Evolutionary conservation across 176 grass and related monocot species (phyloP), one percentile per base, ranked within the genome.

Genomic region (Ananas comosus): DNA sequence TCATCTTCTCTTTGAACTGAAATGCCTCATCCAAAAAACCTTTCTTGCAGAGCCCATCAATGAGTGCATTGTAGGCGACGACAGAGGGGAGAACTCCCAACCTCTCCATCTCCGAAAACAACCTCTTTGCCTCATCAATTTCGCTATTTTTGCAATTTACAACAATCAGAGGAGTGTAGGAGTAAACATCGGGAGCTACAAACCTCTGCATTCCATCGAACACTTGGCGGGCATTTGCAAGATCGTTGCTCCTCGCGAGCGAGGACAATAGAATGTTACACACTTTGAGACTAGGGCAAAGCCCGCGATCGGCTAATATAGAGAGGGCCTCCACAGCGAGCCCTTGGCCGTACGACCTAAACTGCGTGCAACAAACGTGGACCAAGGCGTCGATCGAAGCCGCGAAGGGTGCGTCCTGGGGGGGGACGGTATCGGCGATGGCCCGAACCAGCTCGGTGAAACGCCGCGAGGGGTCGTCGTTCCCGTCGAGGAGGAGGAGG

Each of bases 21-120:
- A 96, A 86, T 53, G 88, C 92, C 51, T 89, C 85, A 10, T 96
- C 79, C 65, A 91, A 50, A 74, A 79, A 89, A 49, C 76, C 81
- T 49, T 67, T 83, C 76, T 89, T 91, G 72, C 83, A 91, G 12
- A 96, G 73, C 50, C 73, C 88, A 76, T 89, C 80, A 72, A 96
- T 80, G 48, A 91, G 67, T 33, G 85, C 66, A 85, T 91, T 96
- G 80, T 87, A 96, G 21, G 85, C 70, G 65, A 91, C 74, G 21
- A 79, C 78, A 3, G 66, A 79, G 9, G 83, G 83, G 10, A 48
- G 61, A 47, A 86, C 18, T 17, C 81, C 88, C n/a, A 71, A 53
- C 25, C 67, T 76, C 28, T 52, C 70, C 81, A 96, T 73, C 52
- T 88, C 88, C 1, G 65, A 73, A 19, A 96, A 82, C 71, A 96